A percentile compares a stretch with the other conserved stretches of the same genome.
phyloP scores from a whole-genome alignment of 306 rosid species.

The Morella rubra region DNA sequence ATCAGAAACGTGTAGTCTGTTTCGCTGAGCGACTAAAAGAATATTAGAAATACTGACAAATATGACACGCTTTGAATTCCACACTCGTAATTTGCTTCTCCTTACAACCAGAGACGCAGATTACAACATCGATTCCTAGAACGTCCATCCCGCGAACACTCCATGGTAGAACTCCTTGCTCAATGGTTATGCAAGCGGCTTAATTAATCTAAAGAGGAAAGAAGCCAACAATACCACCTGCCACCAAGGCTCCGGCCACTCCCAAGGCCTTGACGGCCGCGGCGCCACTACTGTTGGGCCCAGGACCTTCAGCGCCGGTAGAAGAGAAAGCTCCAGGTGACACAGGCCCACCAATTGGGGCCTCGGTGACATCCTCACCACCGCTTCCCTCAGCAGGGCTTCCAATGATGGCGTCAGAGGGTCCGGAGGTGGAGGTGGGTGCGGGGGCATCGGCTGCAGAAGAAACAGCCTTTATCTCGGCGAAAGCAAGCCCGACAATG shows the following conservation, averaged over 20 bases:
- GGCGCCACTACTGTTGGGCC: slow-evolving; percentile 3
- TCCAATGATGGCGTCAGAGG: slow-evolving; percentile 29
- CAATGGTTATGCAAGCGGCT: not conserved
- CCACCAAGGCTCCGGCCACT: slow-evolving; percentile 24
- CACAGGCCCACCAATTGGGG: slow-evolving; percentile 52
- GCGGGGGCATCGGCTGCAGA: not conserved
- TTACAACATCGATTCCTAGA: not conserved
- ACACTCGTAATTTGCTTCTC: not conserved
- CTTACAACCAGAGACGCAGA: not conserved
- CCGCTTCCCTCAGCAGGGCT: slow-evolving; percentile 5
- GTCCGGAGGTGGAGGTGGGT: not conserved
- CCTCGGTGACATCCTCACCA: not conserved
- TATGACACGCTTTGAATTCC: not conserved
- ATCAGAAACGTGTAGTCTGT: no score
- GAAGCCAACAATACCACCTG: slow-evolving; percentile 25
- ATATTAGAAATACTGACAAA: not conserved
- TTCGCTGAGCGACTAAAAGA: not conserved
- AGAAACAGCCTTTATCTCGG: not conserved
- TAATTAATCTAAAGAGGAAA: slow-evolving; percentile 26
- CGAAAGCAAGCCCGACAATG: slow-evolving; percentile 38
- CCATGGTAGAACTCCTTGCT: not conserved
- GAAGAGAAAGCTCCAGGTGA: slow-evolving; percentile 31
- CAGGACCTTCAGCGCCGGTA: not conserved
- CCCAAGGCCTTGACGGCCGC: slow-evolving; percentile 30
- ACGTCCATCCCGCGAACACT: not conserved